Percentiles rank a stretch among this genome's conserved stretches.
phyloP scores from a whole-genome alignment of 106 monocot genomes.

The Allium fistulosum region DNA sequence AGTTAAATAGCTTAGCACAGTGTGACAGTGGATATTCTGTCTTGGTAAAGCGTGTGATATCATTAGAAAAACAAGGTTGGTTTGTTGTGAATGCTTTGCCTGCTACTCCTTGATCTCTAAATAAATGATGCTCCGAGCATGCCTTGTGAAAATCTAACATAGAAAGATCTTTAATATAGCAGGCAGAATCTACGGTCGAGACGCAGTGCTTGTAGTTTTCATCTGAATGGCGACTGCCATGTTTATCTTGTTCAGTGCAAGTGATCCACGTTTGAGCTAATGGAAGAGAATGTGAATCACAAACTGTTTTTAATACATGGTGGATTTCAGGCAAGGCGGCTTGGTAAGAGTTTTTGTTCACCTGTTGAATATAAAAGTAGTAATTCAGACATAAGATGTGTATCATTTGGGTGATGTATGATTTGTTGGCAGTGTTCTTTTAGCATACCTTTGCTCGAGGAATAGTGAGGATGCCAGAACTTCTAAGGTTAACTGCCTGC shows the following conservation, averaged over 20 bases:
- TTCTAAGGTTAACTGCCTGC: slow-evolving; percentile 80
- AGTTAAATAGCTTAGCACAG: slow-evolving; percentile 59
- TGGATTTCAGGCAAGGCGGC: slow-evolving; percentile 52
- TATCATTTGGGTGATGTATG: neutral
- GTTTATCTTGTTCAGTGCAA: slow-evolving; percentile 59
- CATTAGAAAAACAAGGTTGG: slow-evolving; percentile 61
- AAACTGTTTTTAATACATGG: slow-evolving; percentile 42
- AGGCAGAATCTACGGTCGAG: slow-evolving; percentile 66
- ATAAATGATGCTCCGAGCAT: slow-evolving; percentile 84
- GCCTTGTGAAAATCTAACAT: slow-evolving; percentile 60
- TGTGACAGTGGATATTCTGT: slow-evolving; percentile 69
- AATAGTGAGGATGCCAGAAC: slow-evolving; percentile 30
- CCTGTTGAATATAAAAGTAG: slow-evolving; percentile 14
- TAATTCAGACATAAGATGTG: slow-evolving; percentile 5
- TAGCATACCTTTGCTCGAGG: slow-evolving; percentile 38
- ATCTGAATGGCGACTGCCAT: slow-evolving; percentile 46
- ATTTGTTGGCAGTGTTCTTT: neutral
- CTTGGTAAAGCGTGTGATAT: slow-evolving; percentile 47
- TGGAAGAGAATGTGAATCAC: slow-evolving; percentile 46
- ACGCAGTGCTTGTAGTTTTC: slow-evolving; percentile 56
- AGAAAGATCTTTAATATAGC: slow-evolving; percentile 39
- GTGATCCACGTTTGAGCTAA: slow-evolving; percentile 86
- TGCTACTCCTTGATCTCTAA: slow-evolving; percentile 72
- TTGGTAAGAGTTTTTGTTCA: slow-evolving; percentile 34
- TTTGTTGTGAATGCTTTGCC: slow-evolving; percentile 79